Evolutionary conservation across 2,329 filamentous ascomycete species (phyloP).

Genomic region (Paraphoma sp.): DNA sequence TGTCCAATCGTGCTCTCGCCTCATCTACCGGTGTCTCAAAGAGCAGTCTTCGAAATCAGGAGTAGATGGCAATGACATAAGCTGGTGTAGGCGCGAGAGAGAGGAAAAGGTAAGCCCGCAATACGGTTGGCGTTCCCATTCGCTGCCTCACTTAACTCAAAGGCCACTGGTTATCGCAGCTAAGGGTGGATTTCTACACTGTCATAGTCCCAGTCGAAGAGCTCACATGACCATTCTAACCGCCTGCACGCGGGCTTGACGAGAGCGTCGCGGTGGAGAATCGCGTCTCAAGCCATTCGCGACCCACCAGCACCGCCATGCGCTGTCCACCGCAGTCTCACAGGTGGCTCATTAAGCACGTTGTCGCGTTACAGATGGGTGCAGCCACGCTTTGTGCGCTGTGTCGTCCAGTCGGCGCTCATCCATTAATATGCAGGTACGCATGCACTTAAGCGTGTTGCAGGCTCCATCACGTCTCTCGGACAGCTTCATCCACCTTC

Average conservation of each 20-base stretch:
- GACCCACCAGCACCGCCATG: constrained; percentile 29
- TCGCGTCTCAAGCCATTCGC: constrained; percentile 25
- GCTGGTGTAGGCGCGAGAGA: constrained; percentile 21
- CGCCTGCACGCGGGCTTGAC: constrained; percentile 27
- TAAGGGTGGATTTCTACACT: constrained; percentile 12
- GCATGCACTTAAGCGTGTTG: constrained; percentile 1
- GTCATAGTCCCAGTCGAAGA: constrained; percentile 27
- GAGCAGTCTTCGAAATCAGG: constrained; percentile 25
- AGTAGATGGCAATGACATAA: constrained; percentile 32
- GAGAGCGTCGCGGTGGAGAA: constrained; percentile 20
- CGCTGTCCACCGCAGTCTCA: constrained; percentile 28
- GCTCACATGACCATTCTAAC: constrained; percentile 26
- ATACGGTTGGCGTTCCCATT: constrained; percentile 16
- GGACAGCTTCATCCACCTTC: constrained; percentile 11
- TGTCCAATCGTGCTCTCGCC: constrained; percentile 37
- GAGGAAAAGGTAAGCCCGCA: constrained; percentile 13
- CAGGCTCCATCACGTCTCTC: constrained; percentile 11
- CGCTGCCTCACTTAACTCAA: constrained; percentile 33
- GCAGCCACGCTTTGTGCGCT: constrained; percentile 22
- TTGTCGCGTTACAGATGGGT: constrained; percentile 23
- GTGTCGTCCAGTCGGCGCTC: constrained; percentile 16
- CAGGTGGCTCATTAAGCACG: constrained; percentile 27
- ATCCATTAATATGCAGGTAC: constrained; percentile 36
- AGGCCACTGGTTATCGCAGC: constrained; percentile 19
- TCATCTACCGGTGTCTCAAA: constrained; percentile 41